Base-by-base conservation (phyloP, 192 early-diverging fungal genomes). In the Backusella tuberculispora region DNA sequence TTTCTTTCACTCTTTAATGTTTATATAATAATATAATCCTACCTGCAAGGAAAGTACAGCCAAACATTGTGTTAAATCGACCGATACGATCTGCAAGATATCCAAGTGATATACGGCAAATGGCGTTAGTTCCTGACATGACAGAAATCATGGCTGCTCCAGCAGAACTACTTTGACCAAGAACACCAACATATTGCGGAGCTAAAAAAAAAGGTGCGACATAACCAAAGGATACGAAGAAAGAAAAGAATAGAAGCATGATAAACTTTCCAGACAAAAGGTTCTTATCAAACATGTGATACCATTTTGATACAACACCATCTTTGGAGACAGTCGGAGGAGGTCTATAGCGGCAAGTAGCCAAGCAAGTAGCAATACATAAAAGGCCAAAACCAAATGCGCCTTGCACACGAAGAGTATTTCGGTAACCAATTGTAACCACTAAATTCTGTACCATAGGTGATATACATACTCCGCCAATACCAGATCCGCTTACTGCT, bases 401-500 rank as follows among this genome's bases (percentile, higher is more conserved):
- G 2, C 76, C 80, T 60, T 75, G 47, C 5, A 74, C 73, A 4
- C 85, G 77, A 8, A 87, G 44, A 0, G 81, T 75, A 74, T 80
- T 80, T 15, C 79, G 69, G 37, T 82, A 82, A 0, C 85, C 85
- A 7, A 81, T 6, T 3, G 72, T n/a, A n/a, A 26, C 72, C 50
- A 87, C 75, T 42, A 87, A 26, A 41, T 42, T 46, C 34, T 79
- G 76, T 19, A 77, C 81, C 56, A 91, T 69, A 1, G 91, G 91
- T 0, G 88, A 86, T 50, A 93, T 67, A 24, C 84, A 80, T 5
- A 92, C 76, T 5, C 90, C 91, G 26, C 91, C 91, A 19, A 88
- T 78, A 10, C 91, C 91, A 5, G 89, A 87, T 1, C 91, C 91
- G 3, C 88, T 83, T 1, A 93, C 89, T 1, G 90, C 86, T 40